These are phyloP conservation scores for Tieghemiomyces parasiticus DNA, from an alignment of 192 early-diverging fungal genomes.

Conservation along the genomic window DNA sequence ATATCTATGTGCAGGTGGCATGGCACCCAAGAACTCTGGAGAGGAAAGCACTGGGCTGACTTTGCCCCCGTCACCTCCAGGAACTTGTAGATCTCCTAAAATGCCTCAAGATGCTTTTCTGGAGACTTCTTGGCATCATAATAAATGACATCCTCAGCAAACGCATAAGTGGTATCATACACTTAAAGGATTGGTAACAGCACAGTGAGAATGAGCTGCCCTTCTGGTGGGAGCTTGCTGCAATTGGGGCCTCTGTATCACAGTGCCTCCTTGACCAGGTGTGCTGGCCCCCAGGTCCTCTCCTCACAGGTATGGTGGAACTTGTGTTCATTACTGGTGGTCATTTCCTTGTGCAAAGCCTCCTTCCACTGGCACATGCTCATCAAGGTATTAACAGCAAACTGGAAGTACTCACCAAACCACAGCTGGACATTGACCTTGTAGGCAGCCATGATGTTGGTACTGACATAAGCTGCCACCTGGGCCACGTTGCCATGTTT, in stretches of 20 bases:
- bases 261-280: no score
- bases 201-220: no score
- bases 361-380: not conserved
- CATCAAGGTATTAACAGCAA: not conserved
- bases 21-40: not conserved
- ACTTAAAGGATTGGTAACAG: no score
- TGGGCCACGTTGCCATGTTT: not conserved
- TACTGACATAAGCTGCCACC: constrained; percentile 5
- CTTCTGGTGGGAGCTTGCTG: no score
- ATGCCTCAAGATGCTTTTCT: constrained; percentile 1
- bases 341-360: not conserved
- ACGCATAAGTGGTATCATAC: not conserved
- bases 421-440: not conserved
- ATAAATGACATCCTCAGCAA: constrained; percentile 9
- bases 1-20: constrained; percentile 7
- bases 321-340: not conserved
- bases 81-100: not conserved
- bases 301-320: not conserved
- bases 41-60: constrained; percentile 8
- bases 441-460: not conserved
- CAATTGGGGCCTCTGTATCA: no score
- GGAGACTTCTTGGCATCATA: constrained; percentile 8
- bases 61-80: constrained; percentile 6
- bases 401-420: constrained; percentile 5
- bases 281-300: not conserved